Evolutionary conservation across 345 rosid genomes (phyloP).

Genomic region (Atalantia buxifolia): DNA sequence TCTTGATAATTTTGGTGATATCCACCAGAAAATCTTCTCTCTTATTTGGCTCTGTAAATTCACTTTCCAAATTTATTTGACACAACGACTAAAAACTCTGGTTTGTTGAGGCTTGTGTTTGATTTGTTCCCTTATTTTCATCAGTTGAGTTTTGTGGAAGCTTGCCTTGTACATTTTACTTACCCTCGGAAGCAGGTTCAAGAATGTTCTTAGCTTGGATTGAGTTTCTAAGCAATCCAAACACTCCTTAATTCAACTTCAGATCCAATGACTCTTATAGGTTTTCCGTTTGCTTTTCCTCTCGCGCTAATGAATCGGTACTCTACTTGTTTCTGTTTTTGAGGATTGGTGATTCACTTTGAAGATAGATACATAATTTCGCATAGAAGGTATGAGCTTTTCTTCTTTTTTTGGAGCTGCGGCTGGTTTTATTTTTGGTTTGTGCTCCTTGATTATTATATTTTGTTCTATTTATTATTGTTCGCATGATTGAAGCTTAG

Average conservation of each 20-base stretch:
- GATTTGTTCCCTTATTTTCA: not conserved
- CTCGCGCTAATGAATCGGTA: not conserved
- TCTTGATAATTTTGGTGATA: not conserved
- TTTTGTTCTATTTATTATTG: not conserved
- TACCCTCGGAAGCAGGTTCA: constrained; percentile 12
- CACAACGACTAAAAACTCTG: not conserved
- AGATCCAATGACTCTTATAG: not conserved
- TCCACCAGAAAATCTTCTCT: not conserved
- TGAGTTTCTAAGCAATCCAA: constrained; percentile 30
- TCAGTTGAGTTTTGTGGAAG: not conserved
- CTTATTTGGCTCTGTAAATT: not conserved
- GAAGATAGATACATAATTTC: not conserved
- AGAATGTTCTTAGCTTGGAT: constrained; percentile 27
- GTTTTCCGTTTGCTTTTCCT: constrained; percentile 3
- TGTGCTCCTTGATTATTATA: no score
- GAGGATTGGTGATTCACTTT: not conserved
- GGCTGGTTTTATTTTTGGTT: not conserved
- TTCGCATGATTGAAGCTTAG: not conserved
- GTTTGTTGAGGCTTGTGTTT: not conserved
- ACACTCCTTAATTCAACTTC: constrained; percentile 22
- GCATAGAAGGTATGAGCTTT: not conserved
- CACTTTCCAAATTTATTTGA: not conserved
- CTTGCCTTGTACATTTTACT: constrained; percentile 15
- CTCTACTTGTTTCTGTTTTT: not conserved
- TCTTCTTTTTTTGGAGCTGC: not conserved